Conservation (phyloP, 2,329 filamentous ascomycete species). For the Diaporthe amygdali region DNA sequence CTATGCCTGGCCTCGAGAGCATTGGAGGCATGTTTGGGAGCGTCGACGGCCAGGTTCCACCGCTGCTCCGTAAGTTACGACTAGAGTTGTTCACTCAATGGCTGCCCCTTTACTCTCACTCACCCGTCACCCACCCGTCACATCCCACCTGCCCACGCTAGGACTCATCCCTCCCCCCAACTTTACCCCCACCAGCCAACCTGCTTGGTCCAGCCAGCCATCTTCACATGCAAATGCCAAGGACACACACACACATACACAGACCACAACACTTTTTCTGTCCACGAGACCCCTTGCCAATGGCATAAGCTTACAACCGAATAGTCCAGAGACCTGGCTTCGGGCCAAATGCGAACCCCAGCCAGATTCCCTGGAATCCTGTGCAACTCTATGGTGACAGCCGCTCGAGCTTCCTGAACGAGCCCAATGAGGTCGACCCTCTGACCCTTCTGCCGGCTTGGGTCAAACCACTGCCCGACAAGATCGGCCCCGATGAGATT, state of each 20-base stretch:
- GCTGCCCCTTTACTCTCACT: neutral
- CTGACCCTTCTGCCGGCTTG: constrained; percentile 65
- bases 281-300: constrained; percentile 26
- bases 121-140: neutral
- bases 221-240: constrained; percentile 29
- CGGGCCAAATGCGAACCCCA: constrained; percentile 23
- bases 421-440: constrained; percentile 50
- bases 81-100: neutral
- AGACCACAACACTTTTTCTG: constrained; percentile 17
- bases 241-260: neutral
- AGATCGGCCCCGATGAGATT: constrained; percentile 81
- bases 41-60: constrained; percentile 50
- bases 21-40: constrained; percentile 23
- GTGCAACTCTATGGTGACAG: neutral
- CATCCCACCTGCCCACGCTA: neutral
- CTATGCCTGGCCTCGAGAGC: constrained; percentile 29
- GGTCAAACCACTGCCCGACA: constrained; percentile 73
- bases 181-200: neutral
- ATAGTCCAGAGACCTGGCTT: constrained; percentile 28
- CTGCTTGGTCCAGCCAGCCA: neutral
- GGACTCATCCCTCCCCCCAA: neutral
- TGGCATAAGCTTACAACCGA: constrained; percentile 9
- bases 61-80: constrained; percentile 52
- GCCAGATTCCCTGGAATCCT: constrained; percentile 35
- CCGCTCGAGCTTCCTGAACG: neutral